phyloP scores from a whole-genome alignment of 768 basidiomycete species.

The Hebeloma cylindrosporum region DNA sequence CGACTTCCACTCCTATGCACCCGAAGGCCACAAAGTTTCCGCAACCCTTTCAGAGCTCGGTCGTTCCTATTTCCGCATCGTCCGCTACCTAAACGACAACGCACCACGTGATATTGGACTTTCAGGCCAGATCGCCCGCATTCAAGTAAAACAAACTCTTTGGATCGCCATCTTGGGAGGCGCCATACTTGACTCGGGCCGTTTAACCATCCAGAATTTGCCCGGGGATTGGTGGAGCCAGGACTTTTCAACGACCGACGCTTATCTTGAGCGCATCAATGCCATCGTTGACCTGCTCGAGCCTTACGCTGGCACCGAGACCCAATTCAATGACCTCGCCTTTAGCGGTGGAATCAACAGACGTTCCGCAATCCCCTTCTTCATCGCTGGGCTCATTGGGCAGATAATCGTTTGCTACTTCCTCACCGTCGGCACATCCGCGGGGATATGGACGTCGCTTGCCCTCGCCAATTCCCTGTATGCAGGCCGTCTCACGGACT shows the following conservation, averaged over 20 bases:
- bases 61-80: conserved; percentile 24
- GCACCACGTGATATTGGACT: neutral
- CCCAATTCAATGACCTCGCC: conserved; percentile 18
- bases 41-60: conserved; percentile 25
- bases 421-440: conserved; percentile 26
- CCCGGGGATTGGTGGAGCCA: conserved; percentile 21
- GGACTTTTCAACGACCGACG: conserved; percentile 19
- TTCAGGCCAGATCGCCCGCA: conserved; percentile 5
- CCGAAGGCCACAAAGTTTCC: conserved; percentile 20
- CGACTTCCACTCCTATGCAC: conserved; percentile 31
- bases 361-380: conserved; percentile 20
- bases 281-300: conserved; percentile 18
- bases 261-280: conserved; percentile 21
- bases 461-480: conserved; percentile 24
- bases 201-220: conserved; percentile 28
- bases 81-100: conserved; percentile 20
- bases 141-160: conserved; percentile 23
- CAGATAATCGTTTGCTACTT: conserved; percentile 28
- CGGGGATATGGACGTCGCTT: conserved; percentile 28
- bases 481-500: conserved; percentile 21
- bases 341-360: conserved; percentile 21
- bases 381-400: conserved; percentile 23
- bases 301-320: conserved; percentile 14
- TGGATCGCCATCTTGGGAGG: conserved; percentile 29
- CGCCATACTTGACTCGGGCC: conserved; percentile 21